Base-by-base conservation (phyloP, 176 grass and related monocot genomes). In the Paspalum notatum region DNA sequence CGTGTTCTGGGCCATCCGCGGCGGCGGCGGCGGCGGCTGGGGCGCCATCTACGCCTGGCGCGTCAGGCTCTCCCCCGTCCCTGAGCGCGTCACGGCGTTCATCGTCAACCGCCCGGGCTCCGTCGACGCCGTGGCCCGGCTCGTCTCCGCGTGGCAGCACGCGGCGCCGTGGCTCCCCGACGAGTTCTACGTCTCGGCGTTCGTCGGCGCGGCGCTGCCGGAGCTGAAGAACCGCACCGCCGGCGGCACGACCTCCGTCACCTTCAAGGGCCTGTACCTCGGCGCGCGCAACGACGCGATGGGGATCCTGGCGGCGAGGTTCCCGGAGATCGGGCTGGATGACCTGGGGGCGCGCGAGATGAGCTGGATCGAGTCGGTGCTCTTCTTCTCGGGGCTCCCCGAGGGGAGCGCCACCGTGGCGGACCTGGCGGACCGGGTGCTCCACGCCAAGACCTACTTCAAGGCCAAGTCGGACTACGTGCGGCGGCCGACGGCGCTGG, bases 1-100 rank as follows among this genome's bases (percentile, higher is more conserved):
- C 79, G 84, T 91, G 32, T 94, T 97, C 84, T 97, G 91, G 94
- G 94, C 91, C 14, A 83, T 97, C 66, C 86, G 94, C 10, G 94
- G 94, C 7, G 94, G 91, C 4, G 94, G 94, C 3, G 94, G 94
- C 18, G 94, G 91, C 20, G 25, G 40, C 12, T 97, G 89, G 91
- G 94, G 91, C 42, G 85, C 83, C 14, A 62, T 97, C 44, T 90
- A 87, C 75, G 75, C 91, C 7, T 97, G 94, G 91, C 52, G 53
- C 0, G 0, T 97, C 57, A 84, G 40, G 21, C 89, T 97, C 21
- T 16, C 46, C 37, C 62, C 82, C 0, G 89, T 97, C 5, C 94
- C 94, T 0, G 24, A 75, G 9, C 79, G 66, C 43, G 94, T 97
- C 82, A 82, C 91, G 0, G 75, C 62, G 52, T 94, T 94, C 76